Evolutionary conservation across 495 filamentous ascomycete species (phyloP).

Genomic region (Collariella sp.): DNA sequence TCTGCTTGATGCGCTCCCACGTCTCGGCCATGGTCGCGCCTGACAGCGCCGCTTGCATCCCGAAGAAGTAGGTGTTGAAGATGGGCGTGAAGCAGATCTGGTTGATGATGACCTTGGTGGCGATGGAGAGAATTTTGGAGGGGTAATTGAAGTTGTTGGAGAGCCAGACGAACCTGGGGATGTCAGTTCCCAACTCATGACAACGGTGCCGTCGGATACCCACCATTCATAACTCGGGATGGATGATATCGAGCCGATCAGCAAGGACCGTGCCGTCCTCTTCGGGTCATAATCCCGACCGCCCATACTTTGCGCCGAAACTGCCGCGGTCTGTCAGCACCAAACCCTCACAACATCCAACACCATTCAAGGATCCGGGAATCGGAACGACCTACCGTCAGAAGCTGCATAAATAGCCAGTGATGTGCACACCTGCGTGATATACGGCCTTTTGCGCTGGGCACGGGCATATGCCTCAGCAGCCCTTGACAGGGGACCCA

Average conservation of each 20-base stretch:
- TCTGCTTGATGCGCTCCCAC: conserved; percentile 60
- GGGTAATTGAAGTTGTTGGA: conserved; percentile 71
- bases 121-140: conserved; percentile 58
- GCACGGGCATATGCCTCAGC: conserved; percentile 63
- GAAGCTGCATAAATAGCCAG: conserved; percentile 72
- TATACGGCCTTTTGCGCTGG: conserved; percentile 61
- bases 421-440: conserved; percentile 67
- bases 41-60: conserved; percentile 60
- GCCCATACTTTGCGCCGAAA: conserved; percentile 63
- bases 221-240: conserved; percentile 79
- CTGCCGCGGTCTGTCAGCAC: conserved; percentile 11
- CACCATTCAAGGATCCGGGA: neutral
- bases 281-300: conserved; percentile 57
- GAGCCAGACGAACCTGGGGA: conserved; percentile 68
- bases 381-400: conserved; percentile 37
- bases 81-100: conserved; percentile 75
- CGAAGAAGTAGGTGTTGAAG: conserved; percentile 91
- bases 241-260: conserved; percentile 60
- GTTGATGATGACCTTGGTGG: conserved; percentile 71
- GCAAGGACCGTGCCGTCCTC: conserved; percentile 60
- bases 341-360: neutral
- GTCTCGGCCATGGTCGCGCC: conserved; percentile 52
- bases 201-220: conserved; percentile 14
- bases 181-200: neutral
- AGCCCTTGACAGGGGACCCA: conserved; percentile 50